Evolutionary conservation across 2,329 filamentous ascomycete species (phyloP), one percentile per base, ranked within the genome.

Genomic region (Ascochyta koolunga): DNA sequence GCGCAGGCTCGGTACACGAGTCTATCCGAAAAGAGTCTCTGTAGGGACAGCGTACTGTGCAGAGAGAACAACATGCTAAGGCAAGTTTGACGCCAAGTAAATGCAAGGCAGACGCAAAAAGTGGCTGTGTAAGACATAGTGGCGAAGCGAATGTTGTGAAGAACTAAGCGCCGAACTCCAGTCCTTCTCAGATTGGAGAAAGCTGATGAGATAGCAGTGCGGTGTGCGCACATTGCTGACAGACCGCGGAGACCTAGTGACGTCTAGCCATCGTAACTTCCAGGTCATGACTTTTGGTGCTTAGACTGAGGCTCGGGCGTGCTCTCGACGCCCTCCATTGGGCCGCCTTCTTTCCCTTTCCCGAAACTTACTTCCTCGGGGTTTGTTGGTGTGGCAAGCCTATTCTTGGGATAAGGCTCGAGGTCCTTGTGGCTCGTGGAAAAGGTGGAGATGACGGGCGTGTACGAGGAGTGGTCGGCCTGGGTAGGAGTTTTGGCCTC

Each of bases 361-460:
- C 63, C 46, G 33, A 67, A 55, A 24, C 50, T 44, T 7, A 48
- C 56, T 24, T 62, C 63, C 18, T 75, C 69, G 4, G 69, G 48
- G 16, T 59, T 63, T 5, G 71, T 74, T 5, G 72, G 72, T 2
- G 72, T 75, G 31, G 74, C 72, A 16, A 78, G 69, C 33, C 73
- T 71, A 50, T 77, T 76, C 33, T 74, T 74, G 5, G 77, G 76
- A 58, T 77, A 80, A 10, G 76, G 76, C 58, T 80, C 75, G 5
- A 82, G 71, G 55, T 83, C 80, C 59, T 78, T 79, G 54, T 78
- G 78, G 63, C 78, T 81, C 1, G 79, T 82, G 19, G 79, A 81
- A 61, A 82, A 82, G 19, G 76, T 81, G 25, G 78, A 80, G 57
- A 81, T 78, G 42, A 82, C 73, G 1, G 80, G 77, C 22, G 78